These are phyloP conservation scores for Aristolochia fimbriata DNA, from an alignment of 164 flowering plant genomes.

Conservation along the genomic window DNA sequence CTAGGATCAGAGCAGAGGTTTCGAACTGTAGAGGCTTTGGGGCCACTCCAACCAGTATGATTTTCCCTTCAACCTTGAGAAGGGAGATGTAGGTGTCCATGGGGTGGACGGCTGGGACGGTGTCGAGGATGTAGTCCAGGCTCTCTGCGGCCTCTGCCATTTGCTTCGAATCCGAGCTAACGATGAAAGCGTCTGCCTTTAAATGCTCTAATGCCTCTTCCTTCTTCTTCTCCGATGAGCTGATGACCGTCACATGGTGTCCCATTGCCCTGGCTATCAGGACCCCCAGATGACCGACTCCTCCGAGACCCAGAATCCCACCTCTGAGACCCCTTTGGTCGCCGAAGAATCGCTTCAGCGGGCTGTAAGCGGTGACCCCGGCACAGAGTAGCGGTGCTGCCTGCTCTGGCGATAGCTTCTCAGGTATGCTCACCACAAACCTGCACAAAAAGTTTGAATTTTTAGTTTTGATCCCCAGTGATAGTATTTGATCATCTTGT, in stretches of 20 bases:
- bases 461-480: neutral
- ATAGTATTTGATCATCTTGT: too few species aligned
- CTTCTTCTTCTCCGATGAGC: slow-evolving; percentile 40
- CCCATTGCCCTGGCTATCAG: slow-evolving; percentile 54
- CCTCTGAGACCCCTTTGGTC: slow-evolving; percentile 13
- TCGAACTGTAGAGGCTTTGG: slow-evolving; percentile 29
- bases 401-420: slow-evolving; percentile 35
- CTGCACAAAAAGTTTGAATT: slow-evolving; percentile 15
- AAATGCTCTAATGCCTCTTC: slow-evolving; percentile 38
- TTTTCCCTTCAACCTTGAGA: slow-evolving; percentile 35
- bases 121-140: slow-evolving; percentile 48
- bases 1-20: slow-evolving; percentile 18
- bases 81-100: slow-evolving; percentile 28
- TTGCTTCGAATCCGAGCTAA: slow-evolving; percentile 24
- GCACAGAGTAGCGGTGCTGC: slow-evolving; percentile 51
- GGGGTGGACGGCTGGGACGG: slow-evolving; percentile 34
- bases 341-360: slow-evolving; percentile 24
- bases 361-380: slow-evolving; percentile 52
- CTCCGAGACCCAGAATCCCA: slow-evolving; percentile 47
- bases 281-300: slow-evolving; percentile 49
- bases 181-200: slow-evolving; percentile 38
- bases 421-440: slow-evolving; percentile 43
- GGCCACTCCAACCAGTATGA: slow-evolving; percentile 29
- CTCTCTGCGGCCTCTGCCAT: slow-evolving; percentile 26
- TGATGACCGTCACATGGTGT: slow-evolving; percentile 46